Evolutionary conservation across 2,329 filamentous ascomycete genomes (phyloP), one percentile per base, ranked within the genome.

Genomic region (Colletotrichum sp.): DNA sequence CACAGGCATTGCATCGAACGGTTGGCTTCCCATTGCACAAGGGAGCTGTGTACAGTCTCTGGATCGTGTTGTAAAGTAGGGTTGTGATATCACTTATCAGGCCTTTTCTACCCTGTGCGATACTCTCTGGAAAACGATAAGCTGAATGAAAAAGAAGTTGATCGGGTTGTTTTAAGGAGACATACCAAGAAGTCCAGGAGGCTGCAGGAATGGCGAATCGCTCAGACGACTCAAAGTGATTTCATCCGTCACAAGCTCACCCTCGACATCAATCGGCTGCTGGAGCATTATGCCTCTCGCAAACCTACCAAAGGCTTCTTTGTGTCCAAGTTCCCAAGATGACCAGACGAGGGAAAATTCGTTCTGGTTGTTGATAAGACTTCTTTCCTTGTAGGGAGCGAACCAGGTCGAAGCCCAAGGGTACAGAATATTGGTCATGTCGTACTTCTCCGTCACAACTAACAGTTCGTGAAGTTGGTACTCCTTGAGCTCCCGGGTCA

Each of bases 401-500:
- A 62, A 62, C 57, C 57, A 62, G 18, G 6, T 62, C 4, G 16
- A 12, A 7, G 57, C 57, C 24, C 9, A 62, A 2, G 28, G 57
- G 16, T 30, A 2, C 15, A 62, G 0, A 2, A 62, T 62, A 10
- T 62, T 62, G 7, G 57, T 34, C 57, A 62, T 62, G 28, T 34
- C 57, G 57, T 62, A 62, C 16, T 62, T 62, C 1, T 32, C 57
- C 2, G 57, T 34, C 0, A 34, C 28, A 12, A 62, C 57, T 9
- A 62, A 30, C 0, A 62, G 0, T 30, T 62, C 26, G 24, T 62
- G 10, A 15, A 62, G 28, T 4, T 62, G 15, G 18, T 62, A 5
- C 7, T 7, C 13, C 7, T 3, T 5, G 15, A 62, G 26, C 18
- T 9, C 3, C 30, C 6, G 1, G 0, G 10, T 6, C 3, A 62